Evolutionary conservation across 768 basidiomycete genomes (phyloP).

Genomic region (Pleurotus salmoneostramineus): DNA sequence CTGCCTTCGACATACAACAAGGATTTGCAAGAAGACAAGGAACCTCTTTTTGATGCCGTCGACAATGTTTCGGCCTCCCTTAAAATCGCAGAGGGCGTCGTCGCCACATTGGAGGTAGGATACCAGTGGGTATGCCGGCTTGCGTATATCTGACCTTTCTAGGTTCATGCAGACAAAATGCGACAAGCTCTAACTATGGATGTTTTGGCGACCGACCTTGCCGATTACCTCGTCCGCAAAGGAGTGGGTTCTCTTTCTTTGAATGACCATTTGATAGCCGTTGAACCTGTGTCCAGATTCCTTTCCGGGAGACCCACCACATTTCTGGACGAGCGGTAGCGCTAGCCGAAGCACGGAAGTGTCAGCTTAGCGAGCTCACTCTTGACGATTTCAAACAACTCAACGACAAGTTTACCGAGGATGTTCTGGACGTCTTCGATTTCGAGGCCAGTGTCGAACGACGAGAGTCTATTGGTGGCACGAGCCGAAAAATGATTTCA

Average conservation of each 20-base stretch:
- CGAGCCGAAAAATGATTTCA: conserved; percentile 79
- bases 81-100: conserved; percentile 91
- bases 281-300: conserved; percentile 55
- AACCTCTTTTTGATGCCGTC: conserved; percentile 92
- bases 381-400: conserved; percentile 77
- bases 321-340: conserved; percentile 96
- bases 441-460: conserved; percentile 96
- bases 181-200: conserved; percentile 89
- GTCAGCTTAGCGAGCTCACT: conserved; percentile 78
- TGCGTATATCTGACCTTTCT: neutral
- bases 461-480: conserved; percentile 87
- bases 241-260: conserved; percentile 57
- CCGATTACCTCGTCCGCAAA: conserved; percentile 98
- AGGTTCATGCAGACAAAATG: conserved; percentile 94
- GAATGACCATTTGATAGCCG: neutral
- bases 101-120: conserved; percentile 82
- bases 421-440: conserved; percentile 83
- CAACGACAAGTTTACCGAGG: conserved; percentile 73
- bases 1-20: conserved; percentile 99
- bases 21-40: conserved; percentile 98
- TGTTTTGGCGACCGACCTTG: conserved; percentile 96
- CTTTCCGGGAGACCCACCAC: conserved; percentile 98
- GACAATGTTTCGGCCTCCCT: conserved; percentile 87
- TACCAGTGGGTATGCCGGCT: conserved; percentile 1
- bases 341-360: conserved; percentile 78